A percentile compares a stretch with the other conserved stretches of the same genome.
phyloP scores from a whole-genome alignment of 805 yeast genomes.

The Kodamaea jinghongensis region DNA sequence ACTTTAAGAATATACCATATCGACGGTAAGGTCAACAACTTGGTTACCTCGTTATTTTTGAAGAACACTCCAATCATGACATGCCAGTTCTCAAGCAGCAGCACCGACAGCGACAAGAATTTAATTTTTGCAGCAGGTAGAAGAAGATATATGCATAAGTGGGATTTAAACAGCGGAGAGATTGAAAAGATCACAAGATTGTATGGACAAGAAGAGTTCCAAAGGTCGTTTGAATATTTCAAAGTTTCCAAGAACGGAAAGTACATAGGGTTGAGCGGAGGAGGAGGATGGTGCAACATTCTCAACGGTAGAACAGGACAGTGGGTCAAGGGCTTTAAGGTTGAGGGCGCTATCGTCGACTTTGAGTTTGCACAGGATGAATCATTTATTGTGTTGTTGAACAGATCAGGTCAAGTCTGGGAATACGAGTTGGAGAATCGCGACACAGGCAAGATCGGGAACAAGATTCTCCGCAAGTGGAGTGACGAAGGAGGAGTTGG shows the following conservation, averaged over 20 bases:
- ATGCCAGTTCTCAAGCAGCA: constrained; percentile 55
- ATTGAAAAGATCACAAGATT: constrained; percentile 83
- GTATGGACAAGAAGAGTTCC: constrained; percentile 88
- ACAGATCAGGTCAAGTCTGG: constrained; percentile 84
- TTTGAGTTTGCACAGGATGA: constrained; percentile 60
- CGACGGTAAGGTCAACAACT: constrained; percentile 78
- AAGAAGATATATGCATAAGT: constrained; percentile 85
- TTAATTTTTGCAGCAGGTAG: constrained; percentile 84
- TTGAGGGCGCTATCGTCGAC: constrained; percentile 84
- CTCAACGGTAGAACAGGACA: constrained; percentile 77
- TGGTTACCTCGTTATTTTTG: constrained; percentile 80
- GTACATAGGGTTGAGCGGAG: constrained; percentile 74
- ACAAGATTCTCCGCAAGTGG: constrained; percentile 67
- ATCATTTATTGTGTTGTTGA: constrained; percentile 53
- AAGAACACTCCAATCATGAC: constrained; percentile 77
- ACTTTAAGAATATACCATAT: constrained; percentile 84
- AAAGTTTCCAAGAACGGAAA: constrained; percentile 70
- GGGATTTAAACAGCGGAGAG: constrained; percentile 72
- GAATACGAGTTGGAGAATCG: constrained; percentile 51
- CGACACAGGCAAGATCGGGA: constrained; percentile 14
- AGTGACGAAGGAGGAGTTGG: constrained; percentile 83
- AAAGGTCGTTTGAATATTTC: constrained; percentile 84
- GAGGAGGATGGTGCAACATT: constrained; percentile 87
- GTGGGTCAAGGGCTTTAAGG: constrained; percentile 81
- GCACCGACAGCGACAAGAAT: constrained; percentile 31